Evolutionary conservation across 2,329 filamentous ascomycete species (phyloP).

Genomic region (Metarhizium album): DNA sequence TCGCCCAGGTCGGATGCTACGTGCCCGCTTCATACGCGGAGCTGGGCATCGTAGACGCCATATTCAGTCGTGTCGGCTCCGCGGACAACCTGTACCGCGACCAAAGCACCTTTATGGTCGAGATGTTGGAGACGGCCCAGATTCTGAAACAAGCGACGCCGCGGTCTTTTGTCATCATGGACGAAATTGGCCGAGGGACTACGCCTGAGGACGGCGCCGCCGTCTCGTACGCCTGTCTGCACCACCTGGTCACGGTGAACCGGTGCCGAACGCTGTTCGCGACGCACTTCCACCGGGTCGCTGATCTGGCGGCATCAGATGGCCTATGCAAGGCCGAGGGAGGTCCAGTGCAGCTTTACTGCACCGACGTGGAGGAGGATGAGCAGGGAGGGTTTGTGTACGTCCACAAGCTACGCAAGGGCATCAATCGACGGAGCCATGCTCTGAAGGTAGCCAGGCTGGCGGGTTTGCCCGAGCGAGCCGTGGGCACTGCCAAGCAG

Average conservation of each 20-base stretch:
- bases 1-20: constrained; percentile 87
- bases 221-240: constrained; percentile 77
- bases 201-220: constrained; percentile 87
- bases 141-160: constrained; percentile 80
- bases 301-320: constrained; percentile 57
- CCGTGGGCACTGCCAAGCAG: constrained; percentile 54
- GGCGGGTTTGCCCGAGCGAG: constrained; percentile 67
- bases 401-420: constrained; percentile 68
- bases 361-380: constrained; percentile 79
- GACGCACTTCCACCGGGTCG: constrained; percentile 83
- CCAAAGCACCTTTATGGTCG: constrained; percentile 98
- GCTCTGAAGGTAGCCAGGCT: constrained; percentile 88
- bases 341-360: constrained; percentile 59
- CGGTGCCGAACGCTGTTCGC: constrained; percentile 77
- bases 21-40: constrained; percentile 82
- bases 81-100: constrained; percentile 91
- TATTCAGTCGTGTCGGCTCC: constrained; percentile 87
- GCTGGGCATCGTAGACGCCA: constrained; percentile 86
- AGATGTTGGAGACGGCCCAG: constrained; percentile 92
- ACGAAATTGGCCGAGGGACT: constrained; percentile 90
- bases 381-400: constrained; percentile 65
- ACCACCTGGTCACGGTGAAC: constrained; percentile 72
- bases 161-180: constrained; percentile 91
- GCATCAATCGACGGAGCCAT: constrained; percentile 79
- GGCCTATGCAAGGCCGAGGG: constrained; percentile 27